These are phyloP conservation scores for Heliophila coronopifolia DNA, from an alignment of 441 rosid genomes.

Conservation along the genomic window DNA sequence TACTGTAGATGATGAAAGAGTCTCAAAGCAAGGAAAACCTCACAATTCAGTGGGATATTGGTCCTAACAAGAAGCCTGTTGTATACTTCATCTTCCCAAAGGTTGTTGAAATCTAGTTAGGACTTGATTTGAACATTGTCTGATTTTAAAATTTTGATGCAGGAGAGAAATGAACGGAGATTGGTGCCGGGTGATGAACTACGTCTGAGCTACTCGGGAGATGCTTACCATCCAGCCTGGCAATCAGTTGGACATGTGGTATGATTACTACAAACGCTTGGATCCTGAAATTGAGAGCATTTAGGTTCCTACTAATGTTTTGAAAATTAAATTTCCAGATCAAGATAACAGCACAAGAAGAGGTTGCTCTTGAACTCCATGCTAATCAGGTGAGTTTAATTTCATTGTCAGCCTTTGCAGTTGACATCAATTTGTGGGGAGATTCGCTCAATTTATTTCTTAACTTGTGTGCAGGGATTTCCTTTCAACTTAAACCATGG, in stretches of 20 bases:
- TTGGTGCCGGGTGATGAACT: slow-evolving; percentile 97
- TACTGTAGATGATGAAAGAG: slow-evolving; percentile 94
- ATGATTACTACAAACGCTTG: slow-evolving; percentile 19
- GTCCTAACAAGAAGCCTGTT: slow-evolving; percentile 93
- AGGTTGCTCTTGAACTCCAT: slow-evolving; percentile 97
- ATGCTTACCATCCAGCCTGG: slow-evolving; percentile 97
- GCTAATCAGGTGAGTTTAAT: slow-evolving; percentile 73
- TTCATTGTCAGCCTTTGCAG: slow-evolving; percentile 7
- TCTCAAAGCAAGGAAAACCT: slow-evolving; percentile 98
- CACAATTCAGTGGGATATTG: slow-evolving; percentile 95
- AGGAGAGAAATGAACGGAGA: slow-evolving; percentile 97
- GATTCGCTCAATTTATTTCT: neutral
- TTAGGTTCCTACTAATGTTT: neutral
- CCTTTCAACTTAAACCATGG: slow-evolving; percentile 93
- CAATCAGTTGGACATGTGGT: slow-evolving; percentile 99
- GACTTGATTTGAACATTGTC: slow-evolving; percentile 12
- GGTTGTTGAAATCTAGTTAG: slow-evolving; percentile 38
- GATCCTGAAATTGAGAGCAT: neutral
- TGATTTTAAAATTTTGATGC: slow-evolving; percentile 25
- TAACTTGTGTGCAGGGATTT: slow-evolving; percentile 57
- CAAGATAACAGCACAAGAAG: slow-evolving; percentile 97
- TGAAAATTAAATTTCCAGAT: slow-evolving; percentile 46
- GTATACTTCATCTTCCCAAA: slow-evolving; percentile 95
- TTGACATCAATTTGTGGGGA: neutral
- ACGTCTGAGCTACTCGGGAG: slow-evolving; percentile 91